Conservation (phyloP, 345 rosid genomes). For the Arabidopsis suecica region DNA sequence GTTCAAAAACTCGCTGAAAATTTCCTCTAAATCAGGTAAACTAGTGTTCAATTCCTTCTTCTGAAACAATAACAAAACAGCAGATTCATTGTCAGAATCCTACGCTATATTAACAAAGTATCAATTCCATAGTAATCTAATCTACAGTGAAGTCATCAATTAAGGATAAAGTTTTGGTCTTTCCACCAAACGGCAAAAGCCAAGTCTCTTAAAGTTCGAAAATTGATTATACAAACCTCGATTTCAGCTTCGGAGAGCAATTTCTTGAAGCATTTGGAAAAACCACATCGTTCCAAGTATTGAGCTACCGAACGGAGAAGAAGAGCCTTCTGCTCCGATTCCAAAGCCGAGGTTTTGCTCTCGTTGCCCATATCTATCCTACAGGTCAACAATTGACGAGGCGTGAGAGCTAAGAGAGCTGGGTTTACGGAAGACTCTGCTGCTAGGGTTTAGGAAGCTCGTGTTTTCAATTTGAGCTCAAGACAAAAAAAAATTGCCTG, state of each 20-base stretch:
- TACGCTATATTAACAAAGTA: neutral
- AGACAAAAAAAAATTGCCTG: neutral
- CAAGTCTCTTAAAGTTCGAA: no score
- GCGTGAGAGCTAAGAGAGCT: constrained; percentile 52
- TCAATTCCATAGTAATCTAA: neutral
- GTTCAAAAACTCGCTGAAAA: constrained; percentile 57
- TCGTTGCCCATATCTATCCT: constrained; percentile 42
- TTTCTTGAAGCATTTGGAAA: constrained; percentile 75
- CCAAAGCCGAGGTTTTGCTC: constrained; percentile 32
- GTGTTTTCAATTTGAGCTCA: constrained; percentile 21
- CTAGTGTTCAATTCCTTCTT: constrained; percentile 48
- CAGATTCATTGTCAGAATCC: constrained; percentile 12
- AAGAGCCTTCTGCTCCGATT: constrained; percentile 48
- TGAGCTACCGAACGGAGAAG: constrained; percentile 63
- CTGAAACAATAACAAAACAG: constrained; percentile 45
- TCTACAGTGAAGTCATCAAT: neutral
- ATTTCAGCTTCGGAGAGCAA: constrained; percentile 64
- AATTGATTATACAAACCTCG: constrained; percentile 48
- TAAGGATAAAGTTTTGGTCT: neutral
- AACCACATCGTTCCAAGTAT: constrained; percentile 60
- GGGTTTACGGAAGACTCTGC: constrained; percentile 43
- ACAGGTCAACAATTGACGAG: constrained; percentile 61
- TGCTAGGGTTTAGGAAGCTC: constrained; percentile 43
- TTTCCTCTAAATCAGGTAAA: constrained; percentile 62
- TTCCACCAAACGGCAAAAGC: no score